Base-by-base conservation (phyloP, 257 asterid species). In the Petrea volubilis region DNA sequence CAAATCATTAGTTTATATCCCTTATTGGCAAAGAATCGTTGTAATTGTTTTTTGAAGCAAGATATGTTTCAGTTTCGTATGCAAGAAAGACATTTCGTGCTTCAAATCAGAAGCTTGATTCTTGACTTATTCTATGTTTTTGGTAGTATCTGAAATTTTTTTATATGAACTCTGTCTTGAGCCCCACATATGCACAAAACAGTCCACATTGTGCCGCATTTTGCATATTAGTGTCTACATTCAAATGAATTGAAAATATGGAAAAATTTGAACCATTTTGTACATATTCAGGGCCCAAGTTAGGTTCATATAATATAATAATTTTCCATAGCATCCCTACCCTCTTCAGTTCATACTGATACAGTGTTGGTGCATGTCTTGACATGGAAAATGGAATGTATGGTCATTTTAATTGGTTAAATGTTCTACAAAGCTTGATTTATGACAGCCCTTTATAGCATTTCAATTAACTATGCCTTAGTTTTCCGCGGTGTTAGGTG, bases 401-500 rank as follows among this genome's bases (percentile, higher is more conserved):
- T 31, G n/a, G 4, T 24, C 28, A 5, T 20, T 14, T 38, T 20
- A 43, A 51, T 51, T 62, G 33, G 15, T 34, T 47, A n/a, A 21
- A 49, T 60, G 51, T 60, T 53, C 40, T 70, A 57, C 21, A 55
- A 43, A 43, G 75, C 65, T 65, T 31, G 55, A 18, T 34, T 55
- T 52, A 4, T 13, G 34, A 15, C 64, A 63, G 52, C 34, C 9
- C 6, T 64, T 4, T 28, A 6, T 53, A 27, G 27, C 58, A 52
- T 51, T 69, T 69, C 49, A 52, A 27, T 34, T 63, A 12, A 34
- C 21, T 8, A 13, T 68, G 52, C 55, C 24, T 14, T 53, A 17
- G 55, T 13, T 65, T 60, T 62, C 59, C 29, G 43, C 67, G 40
- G 56, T 79, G 63, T 52, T 71, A 94, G 99, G 97, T 74, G 99